Base-by-base conservation (phyloP, 192 early-diverging fungal genomes). In the Umbelopsis vinacea region DNA sequence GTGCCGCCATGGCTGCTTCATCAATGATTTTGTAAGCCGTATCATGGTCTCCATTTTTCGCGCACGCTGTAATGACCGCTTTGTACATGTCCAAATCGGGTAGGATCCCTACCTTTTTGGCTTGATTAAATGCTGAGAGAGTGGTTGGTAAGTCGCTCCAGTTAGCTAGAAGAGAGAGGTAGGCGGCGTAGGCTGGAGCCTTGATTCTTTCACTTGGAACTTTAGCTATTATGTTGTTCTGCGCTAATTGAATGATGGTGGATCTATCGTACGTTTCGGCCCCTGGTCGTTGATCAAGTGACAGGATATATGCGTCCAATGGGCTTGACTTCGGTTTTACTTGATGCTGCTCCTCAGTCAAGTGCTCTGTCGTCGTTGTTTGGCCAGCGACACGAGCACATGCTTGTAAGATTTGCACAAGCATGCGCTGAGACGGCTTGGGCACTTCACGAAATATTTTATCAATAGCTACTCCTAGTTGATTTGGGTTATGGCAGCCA, bases 11-110 rank as follows among this genome's bases (percentile, higher is more conserved):
- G n/a, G 47, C 69, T 33, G 69, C 69, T 15, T 47, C 37, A 14
- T 70, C 47, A 48, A 70, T 50, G 6, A 52, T 52, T 29, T 70
- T 54, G 21, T 52, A 38, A 2, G 69, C 69, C 29, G 45, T 23
- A 23, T 47, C 46, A 17, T 53, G 24, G 38, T 70, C 47, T 11
- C 69, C 69, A 17, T 5, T 35, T 54, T 70, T 70, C 22, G 69
- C 69, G 35, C 69, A 53, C 24, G 69, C 47, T 2, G 69, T 40
- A 26, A 70, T 50, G 45, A 70, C 46, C 22, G 69, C 69, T 21
- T 50, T 48, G 47, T 70, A 70, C 69, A 70, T 70, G 14, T 70
- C 69, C 53, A 50, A 19, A 29, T 50, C 48, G 0, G 69, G 69
- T 12, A 70, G 50, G 47, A 70, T 70, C 3, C 69, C 69, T 14